phyloP scores from a whole-genome alignment of 352 stramenopile species.

The Globisporangium echinulatum region DNA sequence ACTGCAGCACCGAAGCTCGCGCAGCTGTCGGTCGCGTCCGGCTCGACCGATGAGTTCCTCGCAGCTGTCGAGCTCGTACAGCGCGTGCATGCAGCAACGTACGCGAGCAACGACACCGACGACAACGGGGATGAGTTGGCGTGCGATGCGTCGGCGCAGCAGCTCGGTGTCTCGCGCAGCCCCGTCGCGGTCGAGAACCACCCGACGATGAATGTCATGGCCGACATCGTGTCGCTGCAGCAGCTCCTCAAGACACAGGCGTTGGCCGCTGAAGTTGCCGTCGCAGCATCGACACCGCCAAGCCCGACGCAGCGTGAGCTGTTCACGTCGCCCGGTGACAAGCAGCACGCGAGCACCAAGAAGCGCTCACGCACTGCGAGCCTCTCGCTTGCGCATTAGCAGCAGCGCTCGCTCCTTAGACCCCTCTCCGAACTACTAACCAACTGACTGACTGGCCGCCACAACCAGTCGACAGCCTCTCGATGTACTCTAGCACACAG shows the following conservation, averaged over 20 bases:
- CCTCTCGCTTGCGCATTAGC: conserved; percentile 7
- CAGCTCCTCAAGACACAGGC: not conserved
- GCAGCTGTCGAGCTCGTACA: conserved; percentile 31
- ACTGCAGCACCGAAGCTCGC: conserved; percentile 5
- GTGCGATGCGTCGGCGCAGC: too few relatives aligned
- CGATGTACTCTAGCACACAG: not conserved
- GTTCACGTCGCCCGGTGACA: conserved; percentile 1
- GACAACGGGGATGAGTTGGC: not conserved
- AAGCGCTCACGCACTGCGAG: conserved; percentile 10
- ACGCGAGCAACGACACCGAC: not conserved
- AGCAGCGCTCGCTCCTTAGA: not conserved
- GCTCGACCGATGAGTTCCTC: conserved; percentile 23
- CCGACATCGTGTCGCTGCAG: not conserved
- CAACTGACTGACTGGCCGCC: too few relatives aligned
- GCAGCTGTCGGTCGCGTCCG: conserved; percentile 10
- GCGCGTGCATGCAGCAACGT: conserved; percentile 19
- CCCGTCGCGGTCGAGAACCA: conserved; percentile 14
- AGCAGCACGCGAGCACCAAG: conserved; percentile 3
- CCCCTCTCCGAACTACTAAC: too few relatives aligned
- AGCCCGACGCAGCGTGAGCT: not conserved
- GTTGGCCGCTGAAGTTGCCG: too few relatives aligned
- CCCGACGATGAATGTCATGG: conserved; percentile 2
- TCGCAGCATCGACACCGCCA: not conserved
- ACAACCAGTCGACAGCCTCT: not conserved
- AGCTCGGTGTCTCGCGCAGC: conserved; percentile 10